Base-by-base conservation (phyloP, 768 basidiomycete genomes). In the Tylopilus sp. region DNA sequence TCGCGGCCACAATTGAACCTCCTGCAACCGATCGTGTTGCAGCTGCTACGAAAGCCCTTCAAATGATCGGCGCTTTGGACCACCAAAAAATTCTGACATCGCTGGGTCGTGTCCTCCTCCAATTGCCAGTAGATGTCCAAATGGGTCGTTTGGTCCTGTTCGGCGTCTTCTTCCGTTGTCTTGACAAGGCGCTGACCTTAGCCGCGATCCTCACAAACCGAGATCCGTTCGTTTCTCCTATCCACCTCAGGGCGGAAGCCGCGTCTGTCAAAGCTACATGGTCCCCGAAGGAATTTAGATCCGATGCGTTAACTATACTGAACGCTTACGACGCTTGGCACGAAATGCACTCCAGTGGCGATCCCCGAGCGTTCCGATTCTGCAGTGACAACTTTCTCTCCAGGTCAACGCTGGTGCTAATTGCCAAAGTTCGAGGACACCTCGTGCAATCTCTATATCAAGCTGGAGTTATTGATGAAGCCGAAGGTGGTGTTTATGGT, bases 131-230 rank as follows among this genome's bases (percentile, higher is more conserved):
- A 36, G 93, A 97, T 46, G 90, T 83, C 1, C 88, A 91, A 52
- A 82, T 98, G 72, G 95, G 92, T 45, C 85, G 92, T 50, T 74
- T 98, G 44, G 87, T 93, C 47, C 76, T 98, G 4, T 92, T 86
- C 67, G 95, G 95, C 17, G 82, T 85, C 62, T 90, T 97, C 75
- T 95, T 95, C 83, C 82, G 88, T 52, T 97, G 94, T 69, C 75
- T 98, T 38, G 89, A 94, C 65, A 80, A 84, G 45, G 89, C 91
- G 0, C 69, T 98, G 55, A 91, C 92, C 5, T 79, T 97, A 43
- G 94, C 95, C n/a, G 91, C 92, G 6, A 86, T 97, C 59, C 71
- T 97, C 57, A 83, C 89, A 13, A 88, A 90, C 58, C 86, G 94
- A 28, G 93, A 95, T 52, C 91, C 94, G 6, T 98, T 97, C 76